A percentile compares a stretch with the other conserved stretches of the same genome.
phyloP scores from a whole-genome alignment of 306 rosid genomes.

The Vigna nakashimae region DNA sequence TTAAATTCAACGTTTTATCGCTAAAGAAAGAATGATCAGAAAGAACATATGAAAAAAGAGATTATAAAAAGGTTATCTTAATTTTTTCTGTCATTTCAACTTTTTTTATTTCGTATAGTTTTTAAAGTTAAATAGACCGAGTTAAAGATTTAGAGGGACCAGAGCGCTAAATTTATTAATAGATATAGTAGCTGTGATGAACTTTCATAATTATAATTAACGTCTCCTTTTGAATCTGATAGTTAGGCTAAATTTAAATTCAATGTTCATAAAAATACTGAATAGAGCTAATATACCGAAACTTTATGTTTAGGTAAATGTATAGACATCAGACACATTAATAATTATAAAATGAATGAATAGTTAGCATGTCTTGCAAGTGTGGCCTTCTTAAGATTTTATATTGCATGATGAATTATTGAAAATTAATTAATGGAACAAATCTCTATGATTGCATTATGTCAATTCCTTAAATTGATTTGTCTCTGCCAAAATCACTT shows the following conservation, averaged over 20 bases:
- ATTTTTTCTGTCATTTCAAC: too few species aligned
- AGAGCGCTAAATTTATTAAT: too few species aligned
- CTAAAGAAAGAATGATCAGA: too few species aligned
- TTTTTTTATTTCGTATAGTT: too few species aligned
- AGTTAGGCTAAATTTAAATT: background rate
- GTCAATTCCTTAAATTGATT: background rate
- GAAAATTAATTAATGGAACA: conserved; percentile 21
- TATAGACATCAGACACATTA: background rate
- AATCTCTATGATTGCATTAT: background rate
- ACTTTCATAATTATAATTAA: too few species aligned
- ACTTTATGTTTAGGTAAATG: background rate
- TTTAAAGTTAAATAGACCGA: too few species aligned
- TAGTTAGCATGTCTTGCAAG: conserved; percentile 44
- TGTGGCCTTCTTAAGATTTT: conserved; percentile 21
- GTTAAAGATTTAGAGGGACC: too few species aligned
- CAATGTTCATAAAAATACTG: background rate
- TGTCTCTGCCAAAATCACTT: background rate
- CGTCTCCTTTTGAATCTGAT: too few species aligned
- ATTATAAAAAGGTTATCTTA: too few species aligned
- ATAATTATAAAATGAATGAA: background rate
- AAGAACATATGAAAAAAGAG: too few species aligned
- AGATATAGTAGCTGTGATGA: too few species aligned
- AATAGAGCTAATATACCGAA: background rate
- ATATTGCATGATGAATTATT: conserved; percentile 6
- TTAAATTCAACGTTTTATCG: too few species aligned